phyloP scores from a whole-genome alignment of 306 rosid species.

The Trifolium pratense region DNA sequence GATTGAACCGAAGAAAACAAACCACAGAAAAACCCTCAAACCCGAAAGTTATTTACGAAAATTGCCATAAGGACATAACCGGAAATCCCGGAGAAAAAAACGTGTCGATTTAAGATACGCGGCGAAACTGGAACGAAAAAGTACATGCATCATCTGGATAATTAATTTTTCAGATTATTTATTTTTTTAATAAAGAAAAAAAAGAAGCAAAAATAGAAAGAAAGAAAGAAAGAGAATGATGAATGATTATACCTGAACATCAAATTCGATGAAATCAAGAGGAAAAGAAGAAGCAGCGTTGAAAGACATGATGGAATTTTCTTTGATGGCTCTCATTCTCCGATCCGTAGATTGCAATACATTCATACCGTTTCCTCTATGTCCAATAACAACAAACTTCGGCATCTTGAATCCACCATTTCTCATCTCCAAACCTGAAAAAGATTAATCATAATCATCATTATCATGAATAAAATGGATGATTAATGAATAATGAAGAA shows the following conservation, averaged over 20 bases:
- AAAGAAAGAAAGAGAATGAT: not conserved
- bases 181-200: too few relatives aligned
- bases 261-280: slow-evolving; percentile 73
- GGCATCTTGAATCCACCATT: slow-evolving; percentile 36
- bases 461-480: too few relatives aligned
- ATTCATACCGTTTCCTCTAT: slow-evolving; percentile 86
- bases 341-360: slow-evolving; percentile 61
- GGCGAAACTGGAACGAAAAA: slow-evolving; percentile 16
- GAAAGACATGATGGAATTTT: slow-evolving; percentile 76
- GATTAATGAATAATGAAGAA: not conserved
- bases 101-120: not conserved
- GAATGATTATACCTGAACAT: slow-evolving; percentile 68
- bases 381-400: slow-evolving; percentile 73
- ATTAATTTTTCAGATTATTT: not conserved
- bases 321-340: slow-evolving; percentile 67
- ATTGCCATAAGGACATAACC: slow-evolving; percentile 10
- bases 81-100: not conserved
- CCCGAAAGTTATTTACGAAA: slow-evolving; percentile 4
- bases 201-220: not conserved
- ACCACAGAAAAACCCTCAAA: not conserved
- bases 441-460: not conserved
- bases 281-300: slow-evolving; percentile 61
- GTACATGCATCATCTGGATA: not conserved
- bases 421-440: slow-evolving; percentile 35
- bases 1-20: not conserved